Evolutionary conservation across 176 grass and related monocot species (phyloP).

Genomic region (Avena sativa): DNA sequence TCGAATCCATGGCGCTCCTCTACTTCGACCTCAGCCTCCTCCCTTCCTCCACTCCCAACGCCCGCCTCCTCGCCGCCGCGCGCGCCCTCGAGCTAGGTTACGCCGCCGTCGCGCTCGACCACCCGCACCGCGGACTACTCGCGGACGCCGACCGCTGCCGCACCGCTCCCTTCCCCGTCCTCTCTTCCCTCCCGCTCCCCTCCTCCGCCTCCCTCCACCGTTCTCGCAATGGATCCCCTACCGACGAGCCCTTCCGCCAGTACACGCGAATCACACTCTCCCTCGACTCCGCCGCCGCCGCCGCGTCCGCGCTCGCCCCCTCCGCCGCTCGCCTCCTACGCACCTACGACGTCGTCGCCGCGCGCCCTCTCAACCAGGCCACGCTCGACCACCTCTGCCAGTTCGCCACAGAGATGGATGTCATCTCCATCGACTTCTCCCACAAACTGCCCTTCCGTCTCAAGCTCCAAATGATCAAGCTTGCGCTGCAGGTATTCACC

Average conservation of each 20-base stretch:
- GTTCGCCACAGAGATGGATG: slow-evolving; percentile 45
- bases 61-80: slow-evolving; percentile 35
- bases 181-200: slow-evolving; percentile 60
- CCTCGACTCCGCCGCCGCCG: slow-evolving; percentile 50
- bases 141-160: slow-evolving; percentile 60
- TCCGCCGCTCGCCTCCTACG: slow-evolving; percentile 57
- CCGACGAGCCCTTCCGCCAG: slow-evolving; percentile 60
- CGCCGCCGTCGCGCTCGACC: slow-evolving; percentile 51
- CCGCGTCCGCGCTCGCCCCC: slow-evolving; percentile 42
- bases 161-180: slow-evolving; percentile 52
- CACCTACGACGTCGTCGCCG: slow-evolving; percentile 72
- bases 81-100: slow-evolving; percentile 46
- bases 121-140: slow-evolving; percentile 66
- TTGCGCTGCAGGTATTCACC: slow-evolving; percentile 67
- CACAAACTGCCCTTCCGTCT: slow-evolving; percentile 73
- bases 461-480: slow-evolving; percentile 67
- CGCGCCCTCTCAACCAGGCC: slow-evolving; percentile 59
- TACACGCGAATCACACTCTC: slow-evolving; percentile 76
- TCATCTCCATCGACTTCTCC: slow-evolving; percentile 82
- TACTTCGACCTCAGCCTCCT: slow-evolving; percentile 70
- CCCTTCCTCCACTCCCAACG: slow-evolving; percentile 35
- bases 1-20: slow-evolving; percentile 27
- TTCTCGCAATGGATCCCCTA: slow-evolving; percentile 38
- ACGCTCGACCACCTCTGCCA: slow-evolving; percentile 81
- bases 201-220: slow-evolving; percentile 62